Percentiles rank a stretch among this genome's conserved stretches.
These are phyloP conservation scores for Tritrichomonas foetus DNA, from an alignment of 208 protist species.

Conservation along the genomic window DNA sequence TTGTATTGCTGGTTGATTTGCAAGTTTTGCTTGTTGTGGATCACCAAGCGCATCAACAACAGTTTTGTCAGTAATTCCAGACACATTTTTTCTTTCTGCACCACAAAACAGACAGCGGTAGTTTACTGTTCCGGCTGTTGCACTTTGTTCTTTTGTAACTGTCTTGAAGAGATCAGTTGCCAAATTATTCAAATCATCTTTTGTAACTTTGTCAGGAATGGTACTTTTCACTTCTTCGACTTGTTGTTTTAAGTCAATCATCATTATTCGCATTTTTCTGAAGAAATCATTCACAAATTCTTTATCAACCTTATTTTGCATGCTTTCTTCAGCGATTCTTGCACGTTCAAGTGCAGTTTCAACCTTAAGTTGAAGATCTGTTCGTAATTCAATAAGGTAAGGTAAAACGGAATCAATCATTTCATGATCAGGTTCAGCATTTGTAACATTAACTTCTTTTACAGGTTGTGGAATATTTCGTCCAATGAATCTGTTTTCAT, in stretches of 20 bases:
- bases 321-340: background rate
- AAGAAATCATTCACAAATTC: background rate
- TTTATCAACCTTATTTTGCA: slow-evolving; percentile 7
- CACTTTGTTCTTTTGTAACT: background rate
- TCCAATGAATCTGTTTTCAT: background rate
- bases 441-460: background rate
- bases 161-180: background rate
- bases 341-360: background rate
- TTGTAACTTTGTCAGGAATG: slow-evolving; percentile 8
- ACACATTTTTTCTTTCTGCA: background rate
- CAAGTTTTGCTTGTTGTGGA: background rate
- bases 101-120: slow-evolving; percentile 7
- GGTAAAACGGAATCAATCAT: background rate
- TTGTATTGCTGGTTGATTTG: background rate
- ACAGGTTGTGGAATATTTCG: background rate
- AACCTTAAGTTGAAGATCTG: background rate
- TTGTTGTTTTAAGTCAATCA: background rate
- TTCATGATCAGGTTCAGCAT: background rate
- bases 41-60: background rate
- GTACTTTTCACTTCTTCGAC: background rate
- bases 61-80: background rate
- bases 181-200: background rate
- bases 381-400: background rate
- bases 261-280: background rate
- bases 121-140: background rate